Conservation (phyloP, 1,139 yeast species). For the Diutina sp. region DNA sequence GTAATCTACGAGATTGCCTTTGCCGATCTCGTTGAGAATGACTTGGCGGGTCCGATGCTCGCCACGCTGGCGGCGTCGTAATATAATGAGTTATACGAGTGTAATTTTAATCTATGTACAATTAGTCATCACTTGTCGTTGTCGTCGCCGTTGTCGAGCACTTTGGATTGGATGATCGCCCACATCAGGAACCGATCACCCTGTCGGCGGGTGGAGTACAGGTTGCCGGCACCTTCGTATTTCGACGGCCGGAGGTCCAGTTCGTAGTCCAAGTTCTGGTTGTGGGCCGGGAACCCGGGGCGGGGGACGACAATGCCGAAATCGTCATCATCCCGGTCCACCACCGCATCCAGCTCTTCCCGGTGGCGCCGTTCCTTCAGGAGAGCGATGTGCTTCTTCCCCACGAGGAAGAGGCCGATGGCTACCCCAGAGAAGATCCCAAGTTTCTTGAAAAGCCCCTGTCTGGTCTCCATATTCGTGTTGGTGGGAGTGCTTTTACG, state of each 20-base stretch:
- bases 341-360: conserved; percentile 25
- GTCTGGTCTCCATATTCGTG: conserved; percentile 20
- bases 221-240: conserved; percentile 1
- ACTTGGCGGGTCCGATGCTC: background rate
- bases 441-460: conserved; percentile 21
- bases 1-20: conserved; percentile 30
- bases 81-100: background rate
- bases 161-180: conserved; percentile 15
- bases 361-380: conserved; percentile 25
- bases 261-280: conserved; percentile 16
- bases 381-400: conserved; percentile 24
- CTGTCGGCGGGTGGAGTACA: background rate
- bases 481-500: background rate
- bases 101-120: background rate
- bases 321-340: conserved; percentile 15
- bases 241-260: background rate
- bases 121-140: background rate
- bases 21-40: conserved; percentile 15
- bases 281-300: conserved; percentile 25
- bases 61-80: background rate
- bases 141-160: conserved; percentile 4
- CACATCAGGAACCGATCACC: conserved; percentile 18
- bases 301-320: conserved; percentile 15
- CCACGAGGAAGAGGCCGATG: conserved; percentile 18
- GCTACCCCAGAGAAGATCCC: conserved; percentile 22